Evolutionary conservation across 2,329 filamentous ascomycete species (phyloP), one percentile per base, ranked within the genome.

Genomic region (Malbranchea zuffiana): DNA sequence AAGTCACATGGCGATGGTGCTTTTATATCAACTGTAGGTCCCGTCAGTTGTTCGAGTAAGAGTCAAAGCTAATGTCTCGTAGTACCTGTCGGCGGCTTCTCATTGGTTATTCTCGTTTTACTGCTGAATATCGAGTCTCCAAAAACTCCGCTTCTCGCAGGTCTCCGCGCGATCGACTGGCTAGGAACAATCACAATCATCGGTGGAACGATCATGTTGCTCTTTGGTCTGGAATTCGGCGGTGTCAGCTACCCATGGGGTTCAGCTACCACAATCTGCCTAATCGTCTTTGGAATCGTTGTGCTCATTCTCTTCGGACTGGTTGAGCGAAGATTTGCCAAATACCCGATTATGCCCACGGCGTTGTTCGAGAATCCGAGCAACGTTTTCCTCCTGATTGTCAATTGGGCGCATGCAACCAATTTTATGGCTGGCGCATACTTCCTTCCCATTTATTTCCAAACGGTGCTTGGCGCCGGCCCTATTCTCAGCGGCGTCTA

Each of bases 371-470:
- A 65, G 21, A 68, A 72, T 29, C 60, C 66, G 23, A 79, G 75
- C 19, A 86, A 82, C 54, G 52, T 80, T 19, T 75, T 80, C 6
- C 67, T 75, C 2, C 73, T 86, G 10, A 58, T 62, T 2, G 66
- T 81, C 28, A 78, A 76, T 47, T 84, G 85, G 60, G 69, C 74
- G 44, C 83, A 93, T 55, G 79, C 79, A 29, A 72, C 79, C 47
- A 75, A 81, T 45, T 88, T 88, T 65, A 85, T 88, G 51, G 74
- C 79, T 0, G 75, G 74, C 19, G 75, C 73, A 44, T 92, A 88
- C 66, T 92, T 82, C 62, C 67, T 92, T 3, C 84, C 84, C 0
- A 69, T 93, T 2, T 94, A 92, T 65, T 88, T 86, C 60, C 84
- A 92, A 60, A 72, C 78, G 35, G 76, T 82, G 35, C 67, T 83